These are phyloP conservation scores for Rhodotorula graminis DNA, from an alignment of 768 basidiomycete species.

Conservation along the genomic window DNA sequence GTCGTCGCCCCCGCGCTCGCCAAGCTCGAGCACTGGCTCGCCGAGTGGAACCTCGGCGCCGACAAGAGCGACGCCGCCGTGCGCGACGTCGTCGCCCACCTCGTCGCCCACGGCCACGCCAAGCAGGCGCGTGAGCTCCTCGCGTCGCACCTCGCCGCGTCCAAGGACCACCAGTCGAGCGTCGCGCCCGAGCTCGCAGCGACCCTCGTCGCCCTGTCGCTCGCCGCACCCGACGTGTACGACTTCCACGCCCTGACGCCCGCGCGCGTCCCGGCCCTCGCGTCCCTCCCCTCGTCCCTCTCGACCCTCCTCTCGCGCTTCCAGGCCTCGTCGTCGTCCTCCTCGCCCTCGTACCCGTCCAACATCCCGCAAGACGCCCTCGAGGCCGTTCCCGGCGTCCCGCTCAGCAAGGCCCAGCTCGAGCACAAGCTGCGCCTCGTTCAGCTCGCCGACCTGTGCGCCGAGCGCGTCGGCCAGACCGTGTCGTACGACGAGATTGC, in stretches of 20 bases:
- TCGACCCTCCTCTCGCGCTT: conserved; percentile 19
- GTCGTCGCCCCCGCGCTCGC: conserved; percentile 32
- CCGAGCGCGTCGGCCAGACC: conserved; percentile 67
- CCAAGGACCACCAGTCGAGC: not conserved
- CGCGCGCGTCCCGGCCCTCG: conserved; percentile 16
- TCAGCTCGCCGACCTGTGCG: conserved; percentile 69
- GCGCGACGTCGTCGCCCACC: conserved; percentile 12
- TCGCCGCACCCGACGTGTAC: conserved; percentile 26
- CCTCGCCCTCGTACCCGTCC: not conserved
- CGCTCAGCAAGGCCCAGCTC: conserved; percentile 57
- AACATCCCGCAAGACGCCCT: not conserved
- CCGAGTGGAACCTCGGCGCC: conserved; percentile 22
- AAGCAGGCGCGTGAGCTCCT: conserved; percentile 19
- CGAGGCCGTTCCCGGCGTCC: conserved; percentile 3
- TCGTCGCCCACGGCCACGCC: conserved; percentile 8
- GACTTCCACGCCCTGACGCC: conserved; percentile 24
- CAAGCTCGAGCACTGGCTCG: not conserved
- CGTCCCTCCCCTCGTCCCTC: conserved; percentile 2
- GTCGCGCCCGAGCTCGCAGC: conserved; percentile 8
- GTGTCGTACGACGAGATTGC: conserved; percentile 68
- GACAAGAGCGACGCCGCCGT: conserved; percentile 19
- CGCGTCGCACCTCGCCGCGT: conserved; percentile 9
- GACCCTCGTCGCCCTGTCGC: conserved; percentile 22
- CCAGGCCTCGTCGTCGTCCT: conserved; percentile 12
- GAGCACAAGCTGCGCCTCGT: conserved; percentile 76